Evolutionary conservation across 1,284 basidiomycete species (phyloP), one percentile per base, ranked within the genome.

Genomic region (Malassezia equina): DNA sequence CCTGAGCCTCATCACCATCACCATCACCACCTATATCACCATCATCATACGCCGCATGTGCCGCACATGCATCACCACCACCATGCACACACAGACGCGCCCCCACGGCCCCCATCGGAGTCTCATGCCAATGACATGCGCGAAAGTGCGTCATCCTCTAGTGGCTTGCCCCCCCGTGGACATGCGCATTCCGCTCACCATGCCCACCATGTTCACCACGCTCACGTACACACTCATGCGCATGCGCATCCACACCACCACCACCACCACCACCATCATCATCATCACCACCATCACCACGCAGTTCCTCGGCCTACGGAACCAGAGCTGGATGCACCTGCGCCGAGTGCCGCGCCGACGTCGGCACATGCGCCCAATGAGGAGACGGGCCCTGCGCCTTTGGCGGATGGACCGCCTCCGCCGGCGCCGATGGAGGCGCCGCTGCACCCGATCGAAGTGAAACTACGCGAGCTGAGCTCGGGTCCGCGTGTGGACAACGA

Each of bases 401-500:
- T 24, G 4, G 19, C 41, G 1, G 24, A 25, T 13, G 44, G n/a
- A 4, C 6, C 44, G 9, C 15, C 24, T 2, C n/a, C 27, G 12
- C 23, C 29, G 19, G 28, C 44, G 7, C 13, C 27, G 13, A 11
- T 17, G 12, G 49, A 33, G 11, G 29, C 53, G 3, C 29, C 11
- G 12, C 29, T 51, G 13, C 9, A 25, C 4, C 36, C 55, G 7
- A 15, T 57, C 15, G 55, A 57, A 25, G 24, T 23, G 8, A 57
- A 57, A 42, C 40, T 52, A 32, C 61, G 57, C 23, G 63, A 64
- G 45, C 57, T 63, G 5, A 50, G 58, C 17, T 61, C 66, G 0
- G 70, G 70, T 7, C 70, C 69, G 1, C 55, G 69, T 2, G 70
- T 74, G 17, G 69, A 73, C 42, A 67, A 62, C 36, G 70, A 72